Base-by-base conservation (phyloP, 1,284 basidiomycete species). In the Sutorius eximius region DNA sequence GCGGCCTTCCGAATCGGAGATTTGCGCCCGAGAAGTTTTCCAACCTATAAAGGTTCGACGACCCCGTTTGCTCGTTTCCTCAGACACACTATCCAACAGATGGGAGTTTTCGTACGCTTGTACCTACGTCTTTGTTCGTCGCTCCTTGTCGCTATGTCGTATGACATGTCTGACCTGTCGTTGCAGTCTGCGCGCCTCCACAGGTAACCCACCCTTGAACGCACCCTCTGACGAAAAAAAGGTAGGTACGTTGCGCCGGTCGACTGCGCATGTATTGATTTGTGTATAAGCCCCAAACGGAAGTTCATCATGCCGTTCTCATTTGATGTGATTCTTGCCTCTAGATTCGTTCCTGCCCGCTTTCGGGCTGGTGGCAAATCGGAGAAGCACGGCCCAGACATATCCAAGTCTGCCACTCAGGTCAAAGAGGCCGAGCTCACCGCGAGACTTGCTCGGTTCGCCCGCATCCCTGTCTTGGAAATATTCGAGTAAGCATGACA, bases 151-250 rank as follows among this genome's bases (percentile, higher is more conserved):
- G 15, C 12, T 24, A 37, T 49, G 46, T 43, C 2, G 15, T 34
- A 10, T 30, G 33, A 1, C 33, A 13, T 13, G 1, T 56, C 56
- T 64, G 5, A 66, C 54, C 22, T 12, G 33, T 38, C 33, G 29
- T 22, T 20, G 6, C 56, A 71, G 66, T 55, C 52, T 65, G 64
- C 69, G 58, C 58, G 34, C 56, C 55, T 32, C 48, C 67, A 16
- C 69, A 68, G 58, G 67, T 71, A 59, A 67, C 67, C 3, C 69
- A 71, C 65, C 67, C 63, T 59, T 68, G 18, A 71, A 67, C 64
- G 30, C 55, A 32, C 44, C 9, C 20, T 54, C 27, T 22, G 51
- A 36, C 37, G 45, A 57, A 60, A 57, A 7, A 52, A 54, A 62
- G 52, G 65, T 68, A 51, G 5, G 62, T 9, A 2, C 42, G 0